Base-by-base conservation (phyloP, 129 eudicot species). In the Pittosporum tobira region DNA sequence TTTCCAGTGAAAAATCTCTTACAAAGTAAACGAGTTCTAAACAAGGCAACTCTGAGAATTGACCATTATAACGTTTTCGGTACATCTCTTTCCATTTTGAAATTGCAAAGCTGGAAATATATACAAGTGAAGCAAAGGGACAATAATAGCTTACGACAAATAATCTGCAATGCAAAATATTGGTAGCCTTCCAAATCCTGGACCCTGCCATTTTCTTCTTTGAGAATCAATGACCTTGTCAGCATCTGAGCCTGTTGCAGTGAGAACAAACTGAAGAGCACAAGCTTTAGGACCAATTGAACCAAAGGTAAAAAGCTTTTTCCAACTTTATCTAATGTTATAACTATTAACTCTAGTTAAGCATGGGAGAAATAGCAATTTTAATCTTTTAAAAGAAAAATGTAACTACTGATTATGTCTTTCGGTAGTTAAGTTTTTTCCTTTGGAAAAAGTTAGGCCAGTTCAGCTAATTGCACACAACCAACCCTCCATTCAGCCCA, bases 231-330 rank as follows among this genome's bases (percentile, higher is more conserved):
- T 61, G 2, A 83, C 75, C 11, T 77, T 72, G 48, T 91, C 95
- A 48, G 91, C 94, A 66, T 87, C 90, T 37, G 99, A 81, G 53
- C 96, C 96, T 37, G 99, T 84, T 66, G 99, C 96, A 34, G 96
- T 79, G 76, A 91, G 65, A 72, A 91, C 99, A 70, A 91, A 91
- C 99, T 91, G 69, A 30, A 60, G 64, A 31, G 51, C 38, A 36
- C 29, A 51, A 37, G 6, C 29, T 64, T 82, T 70, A 79, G 30
- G 30, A 61, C 22, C 51, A 28, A 55, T 43, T 4, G 37, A 24
- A 8, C 38, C 12, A 38, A 19, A 42, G 13, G 21, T 26, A 65
- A 9, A n/a, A 38, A n/a, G 43, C 26, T 36, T 14, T 2, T n/a
- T 26, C 21, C 13, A 30, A 31, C 26, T 34, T 31, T 45, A 37